Evolutionary conservation across 768 basidiomycete genomes (phyloP), one percentile per base, ranked within the genome.

Genomic region (Tulasnella sp.): DNA sequence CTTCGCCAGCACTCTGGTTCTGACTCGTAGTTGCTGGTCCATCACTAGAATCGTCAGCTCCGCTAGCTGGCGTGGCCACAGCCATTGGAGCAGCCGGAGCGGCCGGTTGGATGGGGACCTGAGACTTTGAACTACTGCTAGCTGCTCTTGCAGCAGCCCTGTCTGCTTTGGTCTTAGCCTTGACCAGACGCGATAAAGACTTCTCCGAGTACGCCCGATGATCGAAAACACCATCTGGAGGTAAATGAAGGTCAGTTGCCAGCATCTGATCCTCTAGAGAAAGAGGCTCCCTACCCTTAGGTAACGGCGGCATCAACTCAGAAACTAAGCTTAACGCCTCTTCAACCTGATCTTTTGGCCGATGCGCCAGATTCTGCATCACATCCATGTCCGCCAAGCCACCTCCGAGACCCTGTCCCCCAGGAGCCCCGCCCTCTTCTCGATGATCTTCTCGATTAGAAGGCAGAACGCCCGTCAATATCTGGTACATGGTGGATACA

Each of bases 331-430:
- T 85, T 38, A 99, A 74, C 0, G 89, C 84, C 71, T 99, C 96
- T 71, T 97, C 93, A 4, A 98, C 82, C 69, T 97, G 93, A 61
- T 99, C 96, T 72, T 98, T 98, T 3, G 96, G 88, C 27, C 92
- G 79, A 70, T 97, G 92, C 0, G 92, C 92, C 46, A 99, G 74
- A 69, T 94, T 98, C 72, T 98, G 90, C 84, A 97, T 90, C 25
- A 99, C 91, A 5, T 91, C 86, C 90, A 98, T 92, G 68, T 97
- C 93, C 17, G 90, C 92, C 3, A 93, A 72, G 27, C 91, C 89
- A 46, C 89, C 90, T 27, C 88, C 87, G 1, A 92, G 72, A 10
- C 88, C 89, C 70, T 92, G 89, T 0, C 86, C 84, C 25, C 75
- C 76, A 5, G 64, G 70, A 0, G 79, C 77, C 62, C 75, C 77